Evolutionary conservation across 1,139 yeast species (phyloP), one percentile per base, ranked within the genome.

Genomic region (Candida gigantensis): DNA sequence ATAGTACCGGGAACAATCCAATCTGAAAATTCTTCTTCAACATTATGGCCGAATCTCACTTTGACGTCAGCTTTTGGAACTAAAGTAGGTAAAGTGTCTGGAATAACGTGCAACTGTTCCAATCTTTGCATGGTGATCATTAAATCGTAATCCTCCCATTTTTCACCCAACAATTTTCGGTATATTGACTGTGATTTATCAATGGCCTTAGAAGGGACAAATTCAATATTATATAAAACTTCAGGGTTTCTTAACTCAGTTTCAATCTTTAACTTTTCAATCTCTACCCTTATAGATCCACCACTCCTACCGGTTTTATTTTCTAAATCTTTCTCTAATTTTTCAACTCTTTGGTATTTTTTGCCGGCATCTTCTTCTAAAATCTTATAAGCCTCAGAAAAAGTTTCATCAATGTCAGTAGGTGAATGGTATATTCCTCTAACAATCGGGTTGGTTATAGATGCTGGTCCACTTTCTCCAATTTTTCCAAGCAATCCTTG

Each of bases 21-120:
- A 45, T 70, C 74, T 28, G 54, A 44, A 36, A 70, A 68, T 34
- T 64, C 65, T 41, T 78, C 74, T 14, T 76, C 67, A 38, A 74
- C 71, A 34, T 79, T 79, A 45, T 85, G 86, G 30, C 84, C 82
- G 57, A 92, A 92, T 60, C 79, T 82, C 33, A 94, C 59, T 36
- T 77, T 69, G 7, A 92, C 88, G 36, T 85, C 87, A 11, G 79
- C 94, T 45, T 72, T 65, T 13, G 98, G 97, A n/a, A 75, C 81
- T 41, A 92, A 63, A 0, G 97, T 88, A 16, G 97, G 94, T 56
- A 92, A 58, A 2, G 97, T 89, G 57, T 92, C 98, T 19, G 98
- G 98, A 45, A 94, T 85, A 35, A 88, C 88, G 35, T 77, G 77
- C 47, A 89, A 66, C 42, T 86, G 82, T 63, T 92, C 98, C 42